phyloP scores from a whole-genome alignment of 1,139 yeast genomes.

The Saccharomyces hybrid region DNA sequence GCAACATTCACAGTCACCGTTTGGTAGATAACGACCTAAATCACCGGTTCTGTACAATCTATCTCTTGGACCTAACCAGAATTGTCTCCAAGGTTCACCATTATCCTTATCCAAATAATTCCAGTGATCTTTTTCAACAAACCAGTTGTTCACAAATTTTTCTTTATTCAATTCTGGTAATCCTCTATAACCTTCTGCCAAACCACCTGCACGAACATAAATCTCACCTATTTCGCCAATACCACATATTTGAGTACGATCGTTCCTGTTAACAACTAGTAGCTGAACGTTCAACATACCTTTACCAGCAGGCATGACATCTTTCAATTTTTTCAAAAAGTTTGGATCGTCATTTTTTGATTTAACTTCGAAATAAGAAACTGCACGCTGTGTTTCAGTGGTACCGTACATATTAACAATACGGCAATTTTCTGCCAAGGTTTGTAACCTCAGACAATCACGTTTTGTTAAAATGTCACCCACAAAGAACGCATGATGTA shows the following conservation, averaged over 20 bases:
- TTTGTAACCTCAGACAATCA: slow-evolving; percentile 87
- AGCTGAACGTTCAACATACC: slow-evolving; percentile 96
- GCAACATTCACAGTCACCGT: slow-evolving; percentile 95
- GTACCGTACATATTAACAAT: slow-evolving; percentile 99
- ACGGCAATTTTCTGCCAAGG: slow-evolving; percentile 78
- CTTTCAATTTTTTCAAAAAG: slow-evolving; percentile 78
- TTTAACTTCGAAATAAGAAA: slow-evolving; percentile 83
- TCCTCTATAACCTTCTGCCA: slow-evolving; percentile 92
- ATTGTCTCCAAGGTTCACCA: slow-evolving; percentile 62
- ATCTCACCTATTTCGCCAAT: slow-evolving; percentile 98
- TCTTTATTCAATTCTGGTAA: slow-evolving; percentile 81
- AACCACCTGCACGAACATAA: slow-evolving; percentile 95
- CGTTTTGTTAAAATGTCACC: slow-evolving; percentile 96
- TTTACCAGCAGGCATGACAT: slow-evolving; percentile 95
- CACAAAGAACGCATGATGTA: slow-evolving; percentile 96
- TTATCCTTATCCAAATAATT: slow-evolving; percentile 40
- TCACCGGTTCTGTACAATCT: slow-evolving; percentile 96
- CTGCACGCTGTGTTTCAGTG: slow-evolving; percentile 97
- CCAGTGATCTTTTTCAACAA: slow-evolving; percentile 57
- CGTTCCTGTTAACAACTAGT: slow-evolving; percentile 85
- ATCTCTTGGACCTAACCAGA: slow-evolving; percentile 92
- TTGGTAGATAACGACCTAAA: slow-evolving; percentile 91
- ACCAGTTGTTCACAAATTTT: slow-evolving; percentile 90
- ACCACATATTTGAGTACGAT: slow-evolving; percentile 85
- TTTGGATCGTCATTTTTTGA: slow-evolving; percentile 60